phyloP scores from a whole-genome alignment of 2,329 filamentous ascomycete genomes.

The Sporothrix pseudoabietina region DNA sequence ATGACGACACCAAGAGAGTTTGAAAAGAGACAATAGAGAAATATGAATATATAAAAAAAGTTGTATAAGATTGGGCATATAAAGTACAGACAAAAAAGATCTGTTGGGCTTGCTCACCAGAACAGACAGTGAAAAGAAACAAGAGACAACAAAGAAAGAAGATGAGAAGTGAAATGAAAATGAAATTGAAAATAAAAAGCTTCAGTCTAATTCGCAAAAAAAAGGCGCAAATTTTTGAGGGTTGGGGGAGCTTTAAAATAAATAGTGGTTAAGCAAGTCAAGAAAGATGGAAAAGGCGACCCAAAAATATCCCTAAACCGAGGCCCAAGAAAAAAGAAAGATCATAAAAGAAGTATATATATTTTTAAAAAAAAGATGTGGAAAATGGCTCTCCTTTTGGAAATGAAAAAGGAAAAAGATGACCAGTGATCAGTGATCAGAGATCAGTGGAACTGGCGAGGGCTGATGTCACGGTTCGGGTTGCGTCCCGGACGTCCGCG shows the following conservation, averaged over 20 bases:
- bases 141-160: slow-evolving; percentile 7
- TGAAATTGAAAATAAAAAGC: slow-evolving; percentile 3
- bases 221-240: neutral
- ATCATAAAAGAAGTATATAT: neutral
- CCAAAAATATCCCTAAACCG: slow-evolving; percentile 1
- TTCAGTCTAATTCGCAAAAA: slow-evolving; percentile 17
- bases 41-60: slow-evolving; percentile 11
- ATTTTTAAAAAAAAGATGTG: neutral
- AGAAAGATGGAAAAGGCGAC: neutral
- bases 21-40: neutral
- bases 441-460: slow-evolving; percentile 32
- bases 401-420: neutral
- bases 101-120: neutral
- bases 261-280: neutral
- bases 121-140: neutral
- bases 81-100: slow-evolving; percentile 8
- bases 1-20: neutral
- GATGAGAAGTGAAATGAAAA: neutral
- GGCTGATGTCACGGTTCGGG: slow-evolving; percentile 32
- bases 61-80: neutral
- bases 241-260: neutral
- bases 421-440: neutral
- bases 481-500: slow-evolving; percentile 59
- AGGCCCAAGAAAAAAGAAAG: neutral
- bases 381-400: neutral